Conservation (phyloP, 108 stramenopile species). For the Fragilaria radians region DNA sequence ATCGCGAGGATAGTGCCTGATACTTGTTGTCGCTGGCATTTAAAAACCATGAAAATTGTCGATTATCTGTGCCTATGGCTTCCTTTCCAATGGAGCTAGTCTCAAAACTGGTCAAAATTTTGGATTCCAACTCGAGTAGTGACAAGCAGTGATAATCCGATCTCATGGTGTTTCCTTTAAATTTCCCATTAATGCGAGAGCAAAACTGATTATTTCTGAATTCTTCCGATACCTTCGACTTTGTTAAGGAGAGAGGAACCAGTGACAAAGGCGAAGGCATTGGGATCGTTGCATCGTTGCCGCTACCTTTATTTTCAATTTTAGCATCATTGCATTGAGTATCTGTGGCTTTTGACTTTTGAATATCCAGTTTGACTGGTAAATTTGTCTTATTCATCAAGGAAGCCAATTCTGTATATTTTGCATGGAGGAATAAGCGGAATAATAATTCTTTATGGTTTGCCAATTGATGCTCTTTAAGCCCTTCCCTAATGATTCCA, state of each 20-base stretch:
- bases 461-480: too few species aligned
- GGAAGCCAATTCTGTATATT: not conserved
- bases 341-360: not conserved
- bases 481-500: too few species aligned
- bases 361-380: not conserved
- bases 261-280: not conserved
- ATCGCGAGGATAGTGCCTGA: not conserved
- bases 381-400: not conserved
- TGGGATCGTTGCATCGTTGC: not conserved
- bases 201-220: not conserved
- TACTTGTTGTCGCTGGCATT: not conserved
- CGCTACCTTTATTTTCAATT: not conserved
- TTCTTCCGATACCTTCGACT: not conserved
- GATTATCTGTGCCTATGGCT: not conserved
- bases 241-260: not conserved
- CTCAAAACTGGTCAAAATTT: not conserved
- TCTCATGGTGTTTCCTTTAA: not conserved
- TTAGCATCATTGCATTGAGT: not conserved
- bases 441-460: not conserved
- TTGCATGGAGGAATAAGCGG: not conserved
- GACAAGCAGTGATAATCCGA: not conserved
- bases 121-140: not conserved
- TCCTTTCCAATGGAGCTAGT: not conserved
- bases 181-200: not conserved
- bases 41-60: not conserved